Conservation (phyloP, 805 yeast species). For the Tetrapisispora pingtungensis region DNA sequence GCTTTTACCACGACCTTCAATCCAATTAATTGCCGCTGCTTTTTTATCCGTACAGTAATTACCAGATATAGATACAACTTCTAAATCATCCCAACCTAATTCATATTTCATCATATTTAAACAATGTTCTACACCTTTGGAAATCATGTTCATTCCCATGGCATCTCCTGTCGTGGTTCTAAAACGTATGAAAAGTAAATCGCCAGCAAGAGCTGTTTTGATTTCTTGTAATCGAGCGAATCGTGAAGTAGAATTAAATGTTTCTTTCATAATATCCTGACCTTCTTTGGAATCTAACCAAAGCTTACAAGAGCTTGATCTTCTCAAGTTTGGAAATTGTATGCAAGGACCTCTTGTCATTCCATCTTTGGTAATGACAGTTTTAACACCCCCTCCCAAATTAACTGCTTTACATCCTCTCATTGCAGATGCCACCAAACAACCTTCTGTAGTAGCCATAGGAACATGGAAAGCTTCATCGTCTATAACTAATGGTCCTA, state of each 20-base stretch:
- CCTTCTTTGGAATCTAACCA: constrained; percentile 98
- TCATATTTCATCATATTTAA: constrained; percentile 75
- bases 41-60: constrained; percentile 97
- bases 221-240: constrained; percentile 89
- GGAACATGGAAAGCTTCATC: constrained; percentile 84
- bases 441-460: constrained; percentile 99
- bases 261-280: constrained; percentile 64
- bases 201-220: constrained; percentile 97
- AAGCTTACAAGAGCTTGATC: constrained; percentile 89
- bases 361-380: constrained; percentile 90
- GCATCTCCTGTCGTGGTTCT: constrained; percentile 99
- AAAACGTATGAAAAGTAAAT: constrained; percentile 77
- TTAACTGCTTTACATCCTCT: constrained; percentile 98
- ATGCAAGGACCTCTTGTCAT: constrained; percentile 99
- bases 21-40: constrained; percentile 99
- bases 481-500: constrained; percentile 91
- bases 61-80: constrained; percentile 84
- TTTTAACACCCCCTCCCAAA: constrained; percentile 90
- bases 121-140: constrained; percentile 91
- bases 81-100: constrained; percentile 91
- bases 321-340: constrained; percentile 63
- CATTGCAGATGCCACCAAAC: constrained; percentile 96
- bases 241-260: constrained; percentile 95
- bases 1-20: constrained; percentile 97
- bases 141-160: constrained; percentile 99